Conservation (phyloP, 2,329 filamentous ascomycete species). For the Stagonosporopsis cucurbitacearum region DNA sequence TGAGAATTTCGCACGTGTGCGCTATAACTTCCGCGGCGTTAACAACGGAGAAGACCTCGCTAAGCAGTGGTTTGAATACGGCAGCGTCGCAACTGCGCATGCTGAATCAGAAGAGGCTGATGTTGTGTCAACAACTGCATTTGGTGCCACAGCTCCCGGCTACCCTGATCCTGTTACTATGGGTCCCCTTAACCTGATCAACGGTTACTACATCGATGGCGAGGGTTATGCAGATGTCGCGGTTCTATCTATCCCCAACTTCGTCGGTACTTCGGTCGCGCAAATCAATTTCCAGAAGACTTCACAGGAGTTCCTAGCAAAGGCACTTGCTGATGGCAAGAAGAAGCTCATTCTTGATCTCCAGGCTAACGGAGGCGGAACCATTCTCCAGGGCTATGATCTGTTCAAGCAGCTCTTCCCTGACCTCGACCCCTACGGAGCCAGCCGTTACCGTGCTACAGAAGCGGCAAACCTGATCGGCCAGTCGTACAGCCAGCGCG, state of each 20-base stretch:
- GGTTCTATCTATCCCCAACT: conserved; percentile 53
- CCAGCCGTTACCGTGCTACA: conserved; percentile 58
- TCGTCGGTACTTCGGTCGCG: conserved; percentile 38
- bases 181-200: conserved; percentile 51
- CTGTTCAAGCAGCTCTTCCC: conserved; percentile 67
- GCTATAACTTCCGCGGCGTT: conserved; percentile 49
- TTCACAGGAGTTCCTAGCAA: conserved; percentile 51
- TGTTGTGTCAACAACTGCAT: conserved; percentile 16
- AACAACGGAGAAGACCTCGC: conserved; percentile 51
- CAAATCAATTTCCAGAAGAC: conserved; percentile 48
- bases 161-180: conserved; percentile 52
- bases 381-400: conserved; percentile 65
- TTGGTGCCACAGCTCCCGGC: conserved; percentile 44
- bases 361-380: conserved; percentile 65
- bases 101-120: conserved; percentile 3
- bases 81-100: conserved; percentile 12
- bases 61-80: conserved; percentile 45
- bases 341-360: conserved; percentile 67
- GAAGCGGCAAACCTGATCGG: conserved; percentile 56
- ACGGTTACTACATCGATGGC: conserved; percentile 54
- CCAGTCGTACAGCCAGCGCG: conserved; percentile 46
- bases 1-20: conserved; percentile 53
- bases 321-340: conserved; percentile 58
- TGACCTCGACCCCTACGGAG: conserved; percentile 57
- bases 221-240: conserved; percentile 54